These are phyloP conservation scores for Castanea mollissima DNA, from an alignment of 306 rosid genomes.

Conservation along the genomic window DNA sequence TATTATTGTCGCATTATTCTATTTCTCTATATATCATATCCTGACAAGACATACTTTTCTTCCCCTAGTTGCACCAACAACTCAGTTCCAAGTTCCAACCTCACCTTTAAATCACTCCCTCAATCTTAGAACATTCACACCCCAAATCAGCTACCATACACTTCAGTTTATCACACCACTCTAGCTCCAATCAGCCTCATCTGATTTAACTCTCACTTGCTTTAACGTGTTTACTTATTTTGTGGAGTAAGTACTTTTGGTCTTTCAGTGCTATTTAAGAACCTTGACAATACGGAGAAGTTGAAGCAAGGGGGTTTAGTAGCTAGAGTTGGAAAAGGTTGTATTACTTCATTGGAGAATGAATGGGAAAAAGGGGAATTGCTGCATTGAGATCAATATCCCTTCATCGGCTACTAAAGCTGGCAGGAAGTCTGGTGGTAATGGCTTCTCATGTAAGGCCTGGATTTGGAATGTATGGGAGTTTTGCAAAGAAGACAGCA, in stretches of 20 bases:
- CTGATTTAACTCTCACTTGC: neutral
- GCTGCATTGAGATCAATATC: conserved; percentile 48
- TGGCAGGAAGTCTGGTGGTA: conserved; percentile 13
- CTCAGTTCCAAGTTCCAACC: conserved; percentile 14
- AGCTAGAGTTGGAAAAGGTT: neutral
- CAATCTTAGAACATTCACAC: conserved; percentile 2
- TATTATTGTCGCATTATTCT: conserved; percentile 56
- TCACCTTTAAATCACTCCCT: conserved; percentile 35
- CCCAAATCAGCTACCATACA: neutral
- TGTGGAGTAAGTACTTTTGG: neutral
- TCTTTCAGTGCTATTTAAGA: neutral
- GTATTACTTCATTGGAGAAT: conserved; percentile 34
- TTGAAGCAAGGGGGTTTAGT: neutral
- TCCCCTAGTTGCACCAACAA: conserved; percentile 30
- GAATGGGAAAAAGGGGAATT: conserved; percentile 45
- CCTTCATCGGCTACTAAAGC: conserved; percentile 24
- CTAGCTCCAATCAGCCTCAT: neutral
- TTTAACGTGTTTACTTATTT: neutral
- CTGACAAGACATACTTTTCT: conserved; percentile 34
- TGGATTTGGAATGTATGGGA: conserved; percentile 43
- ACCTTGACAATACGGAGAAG: neutral
- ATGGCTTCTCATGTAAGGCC: conserved; percentile 11
- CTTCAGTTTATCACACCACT: neutral
- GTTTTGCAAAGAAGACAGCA: conserved; percentile 52
- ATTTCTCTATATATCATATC: conserved; percentile 22